These are phyloP conservation scores for Hansfordia pulvinata DNA, from an alignment of 2,329 filamentous ascomycete genomes.

Conservation along the genomic window DNA sequence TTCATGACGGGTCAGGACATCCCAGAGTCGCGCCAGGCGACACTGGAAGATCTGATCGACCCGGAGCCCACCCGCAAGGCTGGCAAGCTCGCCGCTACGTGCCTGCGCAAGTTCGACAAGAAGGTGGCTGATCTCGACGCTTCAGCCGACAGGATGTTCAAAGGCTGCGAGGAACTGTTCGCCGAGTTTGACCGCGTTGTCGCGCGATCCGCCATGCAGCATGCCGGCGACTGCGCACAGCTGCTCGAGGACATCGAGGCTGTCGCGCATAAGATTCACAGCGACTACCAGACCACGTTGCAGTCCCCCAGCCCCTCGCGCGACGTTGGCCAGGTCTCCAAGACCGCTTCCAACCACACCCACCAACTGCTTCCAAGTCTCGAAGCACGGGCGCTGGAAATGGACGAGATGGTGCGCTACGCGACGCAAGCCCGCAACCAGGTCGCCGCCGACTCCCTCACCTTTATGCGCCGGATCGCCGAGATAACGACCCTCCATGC, in stretches of 20 bases:
- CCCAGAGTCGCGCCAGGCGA: constrained; percentile 34
- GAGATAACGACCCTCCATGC: constrained; percentile 64
- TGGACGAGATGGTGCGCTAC: constrained; percentile 45
- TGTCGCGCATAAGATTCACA: constrained; percentile 72
- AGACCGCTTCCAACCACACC: constrained; percentile 49
- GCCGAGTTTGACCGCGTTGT: constrained; percentile 47
- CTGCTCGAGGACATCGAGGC: constrained; percentile 77
- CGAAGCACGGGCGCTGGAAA: constrained; percentile 40
- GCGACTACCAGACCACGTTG: constrained; percentile 69
- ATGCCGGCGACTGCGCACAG: constrained; percentile 49
- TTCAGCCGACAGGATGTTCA: constrained; percentile 43
- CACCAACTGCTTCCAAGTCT: constrained; percentile 47
- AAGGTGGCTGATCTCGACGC: constrained; percentile 49
- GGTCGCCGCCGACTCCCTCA: constrained; percentile 50
- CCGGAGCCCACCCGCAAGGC: constrained; percentile 59
- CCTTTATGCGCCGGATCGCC: constrained; percentile 73
- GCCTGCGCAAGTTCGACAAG: constrained; percentile 43
- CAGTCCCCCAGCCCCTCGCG: constrained; percentile 50
- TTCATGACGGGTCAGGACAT: constrained; percentile 44
- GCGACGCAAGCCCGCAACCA: constrained; percentile 54
- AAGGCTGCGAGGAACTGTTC: constrained; percentile 46
- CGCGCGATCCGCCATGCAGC: constrained; percentile 39
- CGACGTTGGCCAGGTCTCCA: constrained; percentile 47
- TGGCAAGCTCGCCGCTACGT: constrained; percentile 46
- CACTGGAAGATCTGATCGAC: constrained; percentile 66